These are phyloP conservation scores for Melampsora americana DNA, from an alignment of 1,284 basidiomycete genomes.

Conservation along the genomic window DNA sequence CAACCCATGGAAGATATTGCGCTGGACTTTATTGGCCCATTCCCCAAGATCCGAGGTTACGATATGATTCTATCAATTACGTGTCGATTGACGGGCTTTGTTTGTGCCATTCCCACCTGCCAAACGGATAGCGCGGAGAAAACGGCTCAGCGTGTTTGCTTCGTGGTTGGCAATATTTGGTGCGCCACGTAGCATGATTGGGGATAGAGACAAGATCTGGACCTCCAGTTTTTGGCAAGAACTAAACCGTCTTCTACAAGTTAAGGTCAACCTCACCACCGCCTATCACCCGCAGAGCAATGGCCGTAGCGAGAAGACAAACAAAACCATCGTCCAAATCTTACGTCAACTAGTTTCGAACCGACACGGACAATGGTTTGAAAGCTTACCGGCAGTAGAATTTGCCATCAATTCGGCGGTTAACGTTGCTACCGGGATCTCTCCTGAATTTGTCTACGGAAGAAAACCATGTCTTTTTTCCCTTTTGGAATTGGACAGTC, in stretches of 20 bases:
- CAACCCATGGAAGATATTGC: background rate
- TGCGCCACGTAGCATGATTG: background rate
- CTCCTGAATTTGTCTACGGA: conserved; percentile 44
- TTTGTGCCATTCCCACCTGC: background rate
- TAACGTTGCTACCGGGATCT: conserved; percentile 45
- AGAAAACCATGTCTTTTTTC: background rate
- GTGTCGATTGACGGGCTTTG: background rate
- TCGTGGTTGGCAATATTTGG: background rate
- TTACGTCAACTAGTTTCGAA: conserved; percentile 54
- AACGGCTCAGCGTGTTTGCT: background rate
- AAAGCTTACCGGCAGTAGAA: conserved; percentile 46
- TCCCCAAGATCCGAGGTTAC: background rate
- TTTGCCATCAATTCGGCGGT: too few relatives aligned
- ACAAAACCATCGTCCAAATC: too few relatives aligned
- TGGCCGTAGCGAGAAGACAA: too few relatives aligned
- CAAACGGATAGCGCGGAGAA: conserved; percentile 1
- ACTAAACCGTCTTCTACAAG: conserved; percentile 46
- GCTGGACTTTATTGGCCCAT: background rate
- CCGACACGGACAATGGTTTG: conserved; percentile 46
- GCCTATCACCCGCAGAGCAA: conserved; percentile 45
- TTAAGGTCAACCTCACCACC: background rate
- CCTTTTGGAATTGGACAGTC: background rate
- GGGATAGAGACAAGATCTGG: conserved; percentile 43
- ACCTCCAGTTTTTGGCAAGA: conserved; percentile 49
- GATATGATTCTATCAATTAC: background rate